Evolutionary conservation across 2,329 filamentous ascomycete species (phyloP), one percentile per base, ranked within the genome.

Genomic region (Aciculosporium take): DNA sequence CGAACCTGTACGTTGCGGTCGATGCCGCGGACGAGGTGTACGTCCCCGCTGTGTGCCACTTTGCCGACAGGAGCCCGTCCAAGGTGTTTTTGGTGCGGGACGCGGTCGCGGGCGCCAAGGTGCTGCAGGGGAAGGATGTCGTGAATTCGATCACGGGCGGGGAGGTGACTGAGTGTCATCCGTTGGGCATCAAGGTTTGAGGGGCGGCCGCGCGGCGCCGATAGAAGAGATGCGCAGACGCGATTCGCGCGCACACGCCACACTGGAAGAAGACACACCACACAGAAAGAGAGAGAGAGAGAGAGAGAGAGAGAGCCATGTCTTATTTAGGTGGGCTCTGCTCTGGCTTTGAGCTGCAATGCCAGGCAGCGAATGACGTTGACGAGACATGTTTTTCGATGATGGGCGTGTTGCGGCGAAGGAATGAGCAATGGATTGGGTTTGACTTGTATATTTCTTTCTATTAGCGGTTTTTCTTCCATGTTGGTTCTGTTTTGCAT

Each of bases 21-120:
- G 51, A 55, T 20, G 37, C 48, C 1, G 29, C 42, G n/a, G 41
- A 44, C 4, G 37, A 52, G 6, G 37, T 55, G 12, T 55, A 55
- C 34, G 57, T 53, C 41, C 54, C 53, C 3, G 41, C 52, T 2
- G 50, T 57, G 12, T 60, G 59, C 34, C 49, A 55, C 18, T 61
- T 49, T 40, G 40, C 32, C 2, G 46, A 50, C 33, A 35, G 28
- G 10, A 44, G 34, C 2, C 44, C 46, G 10, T 46, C 53, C 9
- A 54, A 52, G 39, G 33, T 58, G 1, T 59, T 60, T 40, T 33
- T 61, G 13, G 52, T 48, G 2, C 46, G 40, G 15, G 53, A 58
- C 40, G 40, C 51, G 1, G 51, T 43, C 4, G 40, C 43, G 12
- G 53, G 50, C 1, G 42, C 51, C 12, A 45, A 43, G 17, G 51